A percentile compares a stretch with the other conserved stretches of the same genome.
Evolutionary conservation across 805 yeast genomes (phyloP).

Genomic region (Schwanniomyces occidentalis): DNA sequence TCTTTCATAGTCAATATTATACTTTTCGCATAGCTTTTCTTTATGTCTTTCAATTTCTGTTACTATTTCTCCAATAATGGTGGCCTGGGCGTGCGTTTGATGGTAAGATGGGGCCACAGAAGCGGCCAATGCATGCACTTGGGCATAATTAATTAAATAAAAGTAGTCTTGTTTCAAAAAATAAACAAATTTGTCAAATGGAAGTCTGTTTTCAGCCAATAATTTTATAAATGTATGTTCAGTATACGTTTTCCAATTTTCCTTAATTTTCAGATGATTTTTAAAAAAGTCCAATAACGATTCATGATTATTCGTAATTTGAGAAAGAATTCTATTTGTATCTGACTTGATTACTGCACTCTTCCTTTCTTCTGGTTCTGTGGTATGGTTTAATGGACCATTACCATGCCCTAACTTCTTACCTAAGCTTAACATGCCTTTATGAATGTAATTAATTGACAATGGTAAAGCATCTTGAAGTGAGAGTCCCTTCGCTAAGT

Average conservation of each 20-base stretch:
- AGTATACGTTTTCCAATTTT: constrained; percentile 58
- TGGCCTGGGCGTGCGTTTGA: constrained; percentile 50
- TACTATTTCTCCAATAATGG: constrained; percentile 51
- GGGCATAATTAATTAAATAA: constrained; percentile 67
- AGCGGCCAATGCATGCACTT: constrained; percentile 63
- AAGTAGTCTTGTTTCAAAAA: constrained; percentile 66
- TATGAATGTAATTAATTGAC: constrained; percentile 66
- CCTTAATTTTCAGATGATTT: constrained; percentile 53
- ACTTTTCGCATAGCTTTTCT: constrained; percentile 41
- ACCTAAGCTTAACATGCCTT: constrained; percentile 52
- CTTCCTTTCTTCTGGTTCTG: constrained; percentile 22
- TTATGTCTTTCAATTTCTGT: constrained; percentile 59
- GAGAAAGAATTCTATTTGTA: background rate
- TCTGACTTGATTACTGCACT: constrained; percentile 9
- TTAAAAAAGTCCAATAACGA: constrained; percentile 49
- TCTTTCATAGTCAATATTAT: constrained; percentile 41
- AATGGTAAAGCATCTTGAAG: constrained; percentile 52
- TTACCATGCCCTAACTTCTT: constrained; percentile 51
- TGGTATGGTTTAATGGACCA: constrained; percentile 78
- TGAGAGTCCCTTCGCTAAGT: constrained; percentile 56
- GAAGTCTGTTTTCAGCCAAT: constrained; percentile 53
- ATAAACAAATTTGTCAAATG: constrained; percentile 50
- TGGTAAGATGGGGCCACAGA: constrained; percentile 57
- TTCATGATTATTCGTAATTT: constrained; percentile 5
- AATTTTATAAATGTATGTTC: constrained; percentile 61